Percentiles rank a stretch among this genome's conserved stretches.
Evolutionary conservation across 2,329 filamentous ascomycete species (phyloP).

Genomic region (Pleoardoris graminearum): DNA sequence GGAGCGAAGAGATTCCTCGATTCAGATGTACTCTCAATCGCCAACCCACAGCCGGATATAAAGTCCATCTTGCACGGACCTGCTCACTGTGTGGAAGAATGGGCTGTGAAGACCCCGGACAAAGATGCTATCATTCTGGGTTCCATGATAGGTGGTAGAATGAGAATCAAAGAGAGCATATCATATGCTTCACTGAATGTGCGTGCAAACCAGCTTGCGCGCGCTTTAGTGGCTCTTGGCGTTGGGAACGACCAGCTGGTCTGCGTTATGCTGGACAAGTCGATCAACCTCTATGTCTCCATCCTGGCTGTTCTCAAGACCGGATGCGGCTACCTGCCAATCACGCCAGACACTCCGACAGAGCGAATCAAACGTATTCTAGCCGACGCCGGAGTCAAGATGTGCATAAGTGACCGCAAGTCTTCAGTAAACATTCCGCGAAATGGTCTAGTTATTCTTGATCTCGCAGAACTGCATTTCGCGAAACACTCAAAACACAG

Average conservation of each 20-base stretch:
- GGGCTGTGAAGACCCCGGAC: constrained; percentile 55
- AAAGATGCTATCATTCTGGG: constrained; percentile 68
- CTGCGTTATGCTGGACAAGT: constrained; percentile 80
- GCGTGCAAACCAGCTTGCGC: constrained; percentile 66
- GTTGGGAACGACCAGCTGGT: constrained; percentile 61
- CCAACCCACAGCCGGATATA: constrained; percentile 43
- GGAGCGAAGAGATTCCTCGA: constrained; percentile 29
- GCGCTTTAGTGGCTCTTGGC: constrained; percentile 55
- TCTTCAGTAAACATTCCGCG: constrained; percentile 13
- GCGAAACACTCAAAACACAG: constrained; percentile 44
- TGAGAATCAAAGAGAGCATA: constrained; percentile 49
- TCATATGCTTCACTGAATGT: constrained; percentile 69
- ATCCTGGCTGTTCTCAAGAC: constrained; percentile 76
- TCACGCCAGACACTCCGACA: constrained; percentile 71
- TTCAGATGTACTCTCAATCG: constrained; percentile 42
- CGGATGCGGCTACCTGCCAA: constrained; percentile 78
- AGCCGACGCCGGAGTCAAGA: constrained; percentile 58
- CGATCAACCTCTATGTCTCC: constrained; percentile 68
- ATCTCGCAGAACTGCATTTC: constrained; percentile 39
- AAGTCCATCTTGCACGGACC: constrained; percentile 31
- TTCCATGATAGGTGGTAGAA: constrained; percentile 46
- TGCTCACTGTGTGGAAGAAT: constrained; percentile 56
- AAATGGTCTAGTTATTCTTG: constrained; percentile 22
- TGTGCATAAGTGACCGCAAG: constrained; percentile 50
- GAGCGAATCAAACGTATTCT: constrained; percentile 66